Conservation (phyloP, 179 eudicot genomes). For the Spinacia oleracea region DNA sequence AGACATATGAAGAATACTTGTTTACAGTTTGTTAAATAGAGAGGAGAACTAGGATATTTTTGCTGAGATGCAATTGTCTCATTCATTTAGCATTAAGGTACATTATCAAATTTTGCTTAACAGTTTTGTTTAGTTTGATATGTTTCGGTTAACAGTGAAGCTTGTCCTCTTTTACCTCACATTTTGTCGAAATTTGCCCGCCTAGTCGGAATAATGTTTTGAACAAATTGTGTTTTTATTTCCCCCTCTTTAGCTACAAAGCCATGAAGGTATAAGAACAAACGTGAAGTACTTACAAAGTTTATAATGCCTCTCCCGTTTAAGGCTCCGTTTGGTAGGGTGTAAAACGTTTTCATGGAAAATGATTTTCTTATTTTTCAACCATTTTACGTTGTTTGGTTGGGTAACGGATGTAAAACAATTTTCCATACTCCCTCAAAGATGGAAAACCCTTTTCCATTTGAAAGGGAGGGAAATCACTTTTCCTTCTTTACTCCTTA, state of each 20-base stretch:
- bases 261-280: not conserved
- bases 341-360: no score
- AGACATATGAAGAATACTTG: not conserved
- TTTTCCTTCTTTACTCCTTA: no score
- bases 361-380: no score
- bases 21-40: constrained; percentile 16
- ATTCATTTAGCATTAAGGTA: constrained; percentile 19
- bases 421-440: no score
- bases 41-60: not conserved
- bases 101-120: constrained; percentile 6
- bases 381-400: no score
- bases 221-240: not conserved
- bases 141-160: not conserved
- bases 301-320: not conserved
- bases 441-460: no score
- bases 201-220: not conserved
- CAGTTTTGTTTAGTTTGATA: not conserved
- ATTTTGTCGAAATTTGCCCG: not conserved
- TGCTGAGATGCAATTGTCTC: constrained; percentile 11
- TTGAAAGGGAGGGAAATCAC: no score
- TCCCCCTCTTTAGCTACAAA: no score
- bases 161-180: not conserved
- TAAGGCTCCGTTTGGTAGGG: no score
- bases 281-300: not conserved
- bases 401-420: no score